Evolutionary conservation across 1,284 basidiomycete species (phyloP), one percentile per base, ranked within the genome.

Genomic region (Psilocybe mexicana): DNA sequence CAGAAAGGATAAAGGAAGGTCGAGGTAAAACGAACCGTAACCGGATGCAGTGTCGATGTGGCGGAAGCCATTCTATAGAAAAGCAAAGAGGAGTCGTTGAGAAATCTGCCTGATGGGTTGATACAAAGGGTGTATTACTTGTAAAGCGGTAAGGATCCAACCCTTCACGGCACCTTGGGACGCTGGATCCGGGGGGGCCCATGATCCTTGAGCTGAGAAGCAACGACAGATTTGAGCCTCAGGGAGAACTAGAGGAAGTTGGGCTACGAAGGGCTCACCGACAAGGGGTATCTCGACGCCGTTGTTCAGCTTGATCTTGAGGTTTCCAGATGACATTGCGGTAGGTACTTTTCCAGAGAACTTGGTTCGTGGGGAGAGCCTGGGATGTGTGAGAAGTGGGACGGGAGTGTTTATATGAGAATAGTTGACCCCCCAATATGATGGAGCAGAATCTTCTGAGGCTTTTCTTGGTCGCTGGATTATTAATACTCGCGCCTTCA

Each of bases 11-110:
- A 33, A 6, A 33, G 4, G 8, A 33, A 33, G 30, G 30, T 4
- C 5, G 8, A 8, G 30, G 18, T 6, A 52, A 11, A 1, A 48
- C 65, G 54, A 45, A 72, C 74, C 55, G 57, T 77, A 76, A 5
- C 55, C 59, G 46, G 63, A 61, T 8, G 72, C 73, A 18, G 74
- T 74, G 53, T 75, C 74, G 33, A 75, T 67, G 49, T 76, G 74
- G 18, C 72, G 65, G 55, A 69, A 74, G 2, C 73, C 74, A 46
- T 66, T 66, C 70, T 75, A 53, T 23, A 49, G 10, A 3, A 10
- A 28, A 1, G 7, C 14, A 12, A 49, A 42, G 14, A 7, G 38
- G 11, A 12, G 38, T 40, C n/a, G n/a, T 40, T 40, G 38, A 40
- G 38, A 6, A 40, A n/a, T 8, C 3, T 7, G 6, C 8, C 3